Evolutionary conservation across 805 yeast genomes (phyloP).

Genomic region (Groenewaldozyma salmanticensis): DNA sequence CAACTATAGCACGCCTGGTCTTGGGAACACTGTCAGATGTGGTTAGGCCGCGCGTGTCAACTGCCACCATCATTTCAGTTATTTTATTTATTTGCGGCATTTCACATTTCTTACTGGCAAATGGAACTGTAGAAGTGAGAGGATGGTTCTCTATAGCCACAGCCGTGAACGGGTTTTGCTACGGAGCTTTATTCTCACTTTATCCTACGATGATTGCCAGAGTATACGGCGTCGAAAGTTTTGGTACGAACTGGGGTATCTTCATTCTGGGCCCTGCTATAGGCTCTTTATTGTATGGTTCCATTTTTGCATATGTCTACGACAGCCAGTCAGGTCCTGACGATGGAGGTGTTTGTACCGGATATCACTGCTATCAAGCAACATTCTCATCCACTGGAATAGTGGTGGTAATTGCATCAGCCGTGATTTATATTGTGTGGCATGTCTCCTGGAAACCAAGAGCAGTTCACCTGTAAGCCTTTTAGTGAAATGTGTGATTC

Average conservation of each 20-base stretch:
- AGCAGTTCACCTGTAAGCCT: background rate
- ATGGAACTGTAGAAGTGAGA: conserved; percentile 11
- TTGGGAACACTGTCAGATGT: conserved; percentile 65
- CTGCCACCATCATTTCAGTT: conserved; percentile 21
- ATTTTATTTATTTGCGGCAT: conserved; percentile 29
- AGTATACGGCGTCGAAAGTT: conserved; percentile 78
- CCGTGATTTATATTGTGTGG: conserved; percentile 12
- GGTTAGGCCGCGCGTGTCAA: conserved; percentile 27
- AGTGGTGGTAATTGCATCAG: conserved; percentile 17
- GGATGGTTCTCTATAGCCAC: conserved; percentile 28
- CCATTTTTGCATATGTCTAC: conserved; percentile 55
- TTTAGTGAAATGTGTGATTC: too few relatives aligned
- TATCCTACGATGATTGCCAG: conserved; percentile 77
- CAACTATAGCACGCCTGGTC: conserved; percentile 59
- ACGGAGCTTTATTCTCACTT: conserved; percentile 79
- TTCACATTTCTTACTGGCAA: conserved; percentile 28
- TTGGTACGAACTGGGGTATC: conserved; percentile 90
- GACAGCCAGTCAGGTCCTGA: conserved; percentile 31
- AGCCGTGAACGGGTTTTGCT: conserved; percentile 52
- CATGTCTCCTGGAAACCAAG: conserved; percentile 14
- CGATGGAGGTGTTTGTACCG: conserved; percentile 9
- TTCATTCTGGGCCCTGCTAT: conserved; percentile 84
- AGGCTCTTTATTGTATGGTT: conserved; percentile 61
- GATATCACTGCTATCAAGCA: conserved; percentile 18
- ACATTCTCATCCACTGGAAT: conserved; percentile 23